Evolutionary conservation across 2,329 filamentous ascomycete genomes (phyloP).

Genomic region (Penicillium crustosum): DNA sequence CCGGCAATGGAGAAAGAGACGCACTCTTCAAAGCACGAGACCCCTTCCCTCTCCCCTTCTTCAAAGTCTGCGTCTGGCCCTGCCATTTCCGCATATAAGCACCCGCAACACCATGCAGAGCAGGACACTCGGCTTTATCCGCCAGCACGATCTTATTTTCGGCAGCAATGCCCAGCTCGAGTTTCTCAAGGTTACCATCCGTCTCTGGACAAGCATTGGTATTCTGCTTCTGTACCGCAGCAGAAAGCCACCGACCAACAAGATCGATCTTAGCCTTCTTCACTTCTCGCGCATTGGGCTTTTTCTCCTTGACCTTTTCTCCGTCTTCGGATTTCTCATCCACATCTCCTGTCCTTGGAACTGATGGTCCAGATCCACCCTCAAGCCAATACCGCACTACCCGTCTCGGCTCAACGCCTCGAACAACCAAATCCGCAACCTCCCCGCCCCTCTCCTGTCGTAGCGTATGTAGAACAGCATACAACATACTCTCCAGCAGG

Average conservation of each 20-base stretch:
- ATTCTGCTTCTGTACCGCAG: neutral
- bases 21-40: neutral
- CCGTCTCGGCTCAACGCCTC: slow-evolving; percentile 54
- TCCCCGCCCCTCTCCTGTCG: slow-evolving; percentile 39
- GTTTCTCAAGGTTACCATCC: neutral
- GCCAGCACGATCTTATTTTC: slow-evolving; percentile 17
- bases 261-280: slow-evolving; percentile 63
- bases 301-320: slow-evolving; percentile 14
- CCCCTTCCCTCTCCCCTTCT: neutral
- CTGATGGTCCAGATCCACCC: slow-evolving; percentile 14
- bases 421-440: slow-evolving; percentile 39
- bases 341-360: neutral
- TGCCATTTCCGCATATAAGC: slow-evolving; percentile 35
- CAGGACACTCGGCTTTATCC: slow-evolving; percentile 14
- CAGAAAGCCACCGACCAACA: slow-evolving; percentile 55
- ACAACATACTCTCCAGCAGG: slow-evolving; percentile 77
- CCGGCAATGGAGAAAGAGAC: neutral
- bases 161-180: slow-evolving; percentile 8
- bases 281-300: slow-evolving; percentile 28
- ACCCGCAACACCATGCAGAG: slow-evolving; percentile 24
- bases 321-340: neutral
- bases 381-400: slow-evolving; percentile 59
- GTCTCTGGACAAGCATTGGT: slow-evolving; percentile 1
- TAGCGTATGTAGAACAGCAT: slow-evolving; percentile 65
- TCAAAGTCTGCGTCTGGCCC: slow-evolving; percentile 18